phyloP scores from a whole-genome alignment of 306 rosid genomes.

The Sechiopsis laciniata region DNA sequence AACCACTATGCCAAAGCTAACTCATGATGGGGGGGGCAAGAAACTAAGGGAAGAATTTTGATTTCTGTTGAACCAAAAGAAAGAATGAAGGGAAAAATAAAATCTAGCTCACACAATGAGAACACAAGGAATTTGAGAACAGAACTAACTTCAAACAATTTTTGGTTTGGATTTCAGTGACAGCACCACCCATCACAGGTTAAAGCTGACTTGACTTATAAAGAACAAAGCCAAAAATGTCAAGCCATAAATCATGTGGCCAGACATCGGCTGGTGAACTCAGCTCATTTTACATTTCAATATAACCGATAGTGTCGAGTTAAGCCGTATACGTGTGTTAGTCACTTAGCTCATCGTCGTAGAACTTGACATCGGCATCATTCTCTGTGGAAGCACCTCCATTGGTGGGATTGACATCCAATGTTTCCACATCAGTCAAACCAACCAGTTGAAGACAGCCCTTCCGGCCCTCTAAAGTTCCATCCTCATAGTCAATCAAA shows the following conservation, averaged over 20 bases:
- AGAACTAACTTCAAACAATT: background rate
- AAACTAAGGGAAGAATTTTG: too few relatives aligned
- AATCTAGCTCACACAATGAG: background rate
- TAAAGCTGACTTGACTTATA: background rate
- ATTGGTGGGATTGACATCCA: slow-evolving; percentile 40
- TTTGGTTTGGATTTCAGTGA: background rate
- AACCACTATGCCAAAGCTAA: too few relatives aligned
- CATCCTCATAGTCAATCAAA: slow-evolving; percentile 60
- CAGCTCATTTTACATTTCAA: background rate
- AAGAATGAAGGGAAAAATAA: too few relatives aligned
- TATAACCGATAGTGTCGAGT: slow-evolving; percentile 17
- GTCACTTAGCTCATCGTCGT: slow-evolving; percentile 63
- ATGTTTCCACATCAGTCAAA: slow-evolving; percentile 41
- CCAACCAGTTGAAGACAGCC: slow-evolving; percentile 47
- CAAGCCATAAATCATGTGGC: background rate
- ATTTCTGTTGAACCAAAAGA: too few relatives aligned
- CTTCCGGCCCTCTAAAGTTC: slow-evolving; percentile 38
- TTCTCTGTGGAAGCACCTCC: slow-evolving; percentile 51
- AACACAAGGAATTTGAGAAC: background rate
- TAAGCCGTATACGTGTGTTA: slow-evolving; percentile 27
- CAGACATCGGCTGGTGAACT: background rate
- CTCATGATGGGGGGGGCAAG: too few relatives aligned
- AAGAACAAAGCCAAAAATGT: background rate
- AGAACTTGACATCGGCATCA: slow-evolving; percentile 67
- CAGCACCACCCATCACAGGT: background rate